Conservation (phyloP, 2,329 filamentous ascomycete genomes). For the Dactylellina parvicollis region DNA sequence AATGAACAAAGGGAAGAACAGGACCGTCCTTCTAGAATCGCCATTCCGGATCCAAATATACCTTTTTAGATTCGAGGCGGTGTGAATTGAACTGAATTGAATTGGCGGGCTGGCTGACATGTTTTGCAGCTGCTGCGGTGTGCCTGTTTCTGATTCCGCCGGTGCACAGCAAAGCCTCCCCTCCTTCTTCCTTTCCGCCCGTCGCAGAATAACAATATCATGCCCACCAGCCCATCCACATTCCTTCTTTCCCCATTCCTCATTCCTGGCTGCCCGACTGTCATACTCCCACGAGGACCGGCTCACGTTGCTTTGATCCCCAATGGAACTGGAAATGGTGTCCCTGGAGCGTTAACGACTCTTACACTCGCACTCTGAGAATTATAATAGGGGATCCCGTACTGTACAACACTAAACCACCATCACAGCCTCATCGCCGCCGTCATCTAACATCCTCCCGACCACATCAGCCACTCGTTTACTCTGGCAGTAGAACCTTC, state of each 20-base stretch:
- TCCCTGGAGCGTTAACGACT: conserved; percentile 17
- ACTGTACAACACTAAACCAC: not conserved
- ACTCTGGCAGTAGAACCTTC: conserved; percentile 31
- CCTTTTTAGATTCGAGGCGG: no score
- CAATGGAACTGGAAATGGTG: conserved; percentile 24
- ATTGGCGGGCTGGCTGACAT: not conserved
- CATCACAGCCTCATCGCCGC: not conserved
- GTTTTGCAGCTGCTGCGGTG: not conserved
- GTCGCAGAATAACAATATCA: not conserved
- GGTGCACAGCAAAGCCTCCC: not conserved
- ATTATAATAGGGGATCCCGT: not conserved
- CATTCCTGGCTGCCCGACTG: not conserved
- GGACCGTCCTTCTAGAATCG: not conserved
- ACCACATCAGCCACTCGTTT: conserved; percentile 27
- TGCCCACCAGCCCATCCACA: not conserved
- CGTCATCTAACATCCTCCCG: not conserved
- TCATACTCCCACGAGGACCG: not conserved
- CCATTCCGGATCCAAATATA: not conserved
- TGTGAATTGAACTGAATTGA: not conserved
- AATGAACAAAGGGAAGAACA: not conserved
- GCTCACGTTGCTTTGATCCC: not conserved
- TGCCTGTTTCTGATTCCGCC: not conserved
- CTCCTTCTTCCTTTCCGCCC: not conserved
- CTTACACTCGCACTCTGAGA: conserved; percentile 7
- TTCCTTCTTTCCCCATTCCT: not conserved